These are phyloP conservation scores for Sugiyamaella pinicola DNA, from an alignment of 1,139 yeast genomes.

Conservation along the genomic window DNA sequence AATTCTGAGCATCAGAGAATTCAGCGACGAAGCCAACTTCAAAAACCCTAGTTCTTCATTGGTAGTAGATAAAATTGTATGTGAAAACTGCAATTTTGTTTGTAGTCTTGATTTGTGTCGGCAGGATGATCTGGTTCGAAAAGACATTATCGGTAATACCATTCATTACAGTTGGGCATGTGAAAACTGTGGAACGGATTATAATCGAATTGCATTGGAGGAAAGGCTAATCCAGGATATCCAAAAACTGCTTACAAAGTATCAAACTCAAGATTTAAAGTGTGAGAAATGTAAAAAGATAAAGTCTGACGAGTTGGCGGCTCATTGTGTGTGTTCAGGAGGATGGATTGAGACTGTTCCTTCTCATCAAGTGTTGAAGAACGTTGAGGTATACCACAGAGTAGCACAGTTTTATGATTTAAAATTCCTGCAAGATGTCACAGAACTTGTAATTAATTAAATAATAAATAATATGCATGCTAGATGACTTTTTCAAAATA, in stretches of 20 bases:
- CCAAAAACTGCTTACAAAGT: constrained; percentile 57
- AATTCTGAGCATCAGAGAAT: constrained; percentile 79
- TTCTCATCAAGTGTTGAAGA: constrained; percentile 49
- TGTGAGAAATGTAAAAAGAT: constrained; percentile 76
- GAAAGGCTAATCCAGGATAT: constrained; percentile 73
- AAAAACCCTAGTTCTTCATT: constrained; percentile 74
- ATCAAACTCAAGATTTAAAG: constrained; percentile 75
- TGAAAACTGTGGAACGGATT: constrained; percentile 62
- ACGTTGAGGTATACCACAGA: constrained; percentile 54
- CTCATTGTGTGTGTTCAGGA: constrained; percentile 87
- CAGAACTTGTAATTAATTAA: constrained; percentile 7
- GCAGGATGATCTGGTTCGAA: constrained; percentile 45
- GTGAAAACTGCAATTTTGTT: constrained; percentile 76
- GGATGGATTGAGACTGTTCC: constrained; percentile 67
- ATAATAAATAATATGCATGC: constrained; percentile 15
- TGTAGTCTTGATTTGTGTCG: constrained; percentile 83
- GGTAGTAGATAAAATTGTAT: constrained; percentile 65
- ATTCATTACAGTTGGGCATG: constrained; percentile 61
- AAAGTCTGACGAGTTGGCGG: constrained; percentile 68
- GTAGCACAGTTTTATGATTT: constrained; percentile 66
- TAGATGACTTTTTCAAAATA: constrained; percentile 36
- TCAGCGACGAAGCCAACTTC: constrained; percentile 76
- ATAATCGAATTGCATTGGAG: constrained; percentile 71
- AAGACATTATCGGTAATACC: constrained; percentile 24
- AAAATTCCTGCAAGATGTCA: constrained; percentile 53